Percentiles rank a stretch among this genome's conserved stretches.
Conservation (phyloP, 345 rosid genomes). For the Citrus cavaleriei region DNA sequence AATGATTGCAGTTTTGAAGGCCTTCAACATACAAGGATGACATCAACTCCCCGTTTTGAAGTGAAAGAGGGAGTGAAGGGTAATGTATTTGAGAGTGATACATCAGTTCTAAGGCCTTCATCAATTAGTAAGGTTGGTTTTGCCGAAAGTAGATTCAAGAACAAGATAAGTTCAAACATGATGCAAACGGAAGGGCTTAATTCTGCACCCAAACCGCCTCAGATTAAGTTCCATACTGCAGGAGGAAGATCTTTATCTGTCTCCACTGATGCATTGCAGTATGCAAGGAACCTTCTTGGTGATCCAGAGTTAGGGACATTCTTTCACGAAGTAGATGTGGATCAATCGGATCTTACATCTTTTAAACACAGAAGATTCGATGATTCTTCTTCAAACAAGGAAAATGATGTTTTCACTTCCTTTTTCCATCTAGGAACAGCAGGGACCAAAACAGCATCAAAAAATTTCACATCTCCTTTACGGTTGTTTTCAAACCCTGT, state of each 20-base stretch:
- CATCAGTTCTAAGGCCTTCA: conserved; percentile 29
- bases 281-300: conserved; percentile 91
- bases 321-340: conserved; percentile 38
- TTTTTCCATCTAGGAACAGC: conserved; percentile 34
- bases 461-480: conserved; percentile 60
- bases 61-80: conserved; percentile 13
- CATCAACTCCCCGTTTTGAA: conserved; percentile 15
- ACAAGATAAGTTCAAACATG: conserved; percentile 21
- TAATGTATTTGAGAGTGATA: conserved; percentile 18
- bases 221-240: conserved; percentile 80
- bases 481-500: conserved; percentile 41
- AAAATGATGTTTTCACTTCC: conserved; percentile 28
- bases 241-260: conserved; percentile 84
- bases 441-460: conserved; percentile 36
- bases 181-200: conserved; percentile 25
- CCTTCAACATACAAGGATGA: conserved; percentile 26
- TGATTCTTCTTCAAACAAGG: conserved; percentile 38
- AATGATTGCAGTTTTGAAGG: conserved; percentile 25
- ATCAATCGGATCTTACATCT: conserved; percentile 31
- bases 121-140: conserved; percentile 23
- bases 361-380: conserved; percentile 24
- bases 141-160: conserved; percentile 22
- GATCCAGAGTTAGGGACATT: conserved; percentile 69
- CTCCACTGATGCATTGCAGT: conserved; percentile 79
- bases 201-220: conserved; percentile 44